phyloP scores from a whole-genome alignment of 1,139 yeast species.

The Taiozyma sp. region DNA sequence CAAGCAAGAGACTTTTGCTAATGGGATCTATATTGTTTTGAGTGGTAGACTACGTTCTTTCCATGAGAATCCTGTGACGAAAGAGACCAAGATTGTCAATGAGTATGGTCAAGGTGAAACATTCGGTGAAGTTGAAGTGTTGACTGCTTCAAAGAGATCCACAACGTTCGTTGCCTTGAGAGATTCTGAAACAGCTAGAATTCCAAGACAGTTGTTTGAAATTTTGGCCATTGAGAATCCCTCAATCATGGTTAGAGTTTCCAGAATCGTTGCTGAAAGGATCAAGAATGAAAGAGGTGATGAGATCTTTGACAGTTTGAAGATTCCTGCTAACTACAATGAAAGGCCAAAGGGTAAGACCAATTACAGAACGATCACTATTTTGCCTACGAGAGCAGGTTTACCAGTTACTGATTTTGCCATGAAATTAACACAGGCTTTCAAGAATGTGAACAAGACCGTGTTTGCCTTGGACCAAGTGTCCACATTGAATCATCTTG shows the following conservation, averaged over 20 bases:
- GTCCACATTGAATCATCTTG: constrained; percentile 71
- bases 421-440: constrained; percentile 58
- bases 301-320: constrained; percentile 26
- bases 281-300: constrained; percentile 29
- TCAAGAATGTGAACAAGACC: constrained; percentile 64
- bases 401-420: constrained; percentile 87
- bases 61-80: constrained; percentile 18
- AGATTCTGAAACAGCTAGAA: constrained; percentile 89
- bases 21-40: constrained; percentile 85
- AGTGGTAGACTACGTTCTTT: constrained; percentile 85
- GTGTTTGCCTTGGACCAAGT: constrained; percentile 82
- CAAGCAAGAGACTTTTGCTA: constrained; percentile 82
- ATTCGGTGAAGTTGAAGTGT: constrained; percentile 90
- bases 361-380: constrained; percentile 76
- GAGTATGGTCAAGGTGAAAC: constrained; percentile 95
- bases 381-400: constrained; percentile 74
- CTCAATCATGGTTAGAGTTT: constrained; percentile 83
- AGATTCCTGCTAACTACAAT: constrained; percentile 18
- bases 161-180: constrained; percentile 80
- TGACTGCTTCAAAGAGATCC: constrained; percentile 74
- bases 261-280: constrained; percentile 79
- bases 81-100: constrained; percentile 44
- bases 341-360: constrained; percentile 1
- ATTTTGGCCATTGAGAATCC: constrained; percentile 81
- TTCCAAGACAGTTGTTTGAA: constrained; percentile 86